These are phyloP conservation scores for Candida pseudoviswanathii DNA, from an alignment of 1,139 yeast genomes.

Conservation along the genomic window DNA sequence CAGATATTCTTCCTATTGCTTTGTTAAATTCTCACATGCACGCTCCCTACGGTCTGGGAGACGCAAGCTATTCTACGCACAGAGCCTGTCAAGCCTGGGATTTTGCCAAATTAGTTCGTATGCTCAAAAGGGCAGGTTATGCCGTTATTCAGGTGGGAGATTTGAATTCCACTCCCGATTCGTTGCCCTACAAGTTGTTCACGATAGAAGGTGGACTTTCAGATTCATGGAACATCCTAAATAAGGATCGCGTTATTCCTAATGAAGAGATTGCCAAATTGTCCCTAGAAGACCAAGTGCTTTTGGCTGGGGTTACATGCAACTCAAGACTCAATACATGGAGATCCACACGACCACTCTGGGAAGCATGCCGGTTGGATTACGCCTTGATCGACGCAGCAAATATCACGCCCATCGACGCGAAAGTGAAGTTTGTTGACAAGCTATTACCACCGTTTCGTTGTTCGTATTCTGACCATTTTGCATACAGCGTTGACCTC, in stretches of 20 bases:
- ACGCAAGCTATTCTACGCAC: slow-evolving; percentile 87
- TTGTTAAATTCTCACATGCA: slow-evolving; percentile 93
- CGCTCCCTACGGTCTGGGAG: slow-evolving; percentile 92
- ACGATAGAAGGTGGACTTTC: slow-evolving; percentile 67
- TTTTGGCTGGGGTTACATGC: slow-evolving; percentile 82
- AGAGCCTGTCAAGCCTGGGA: slow-evolving; percentile 98
- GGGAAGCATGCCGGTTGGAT: slow-evolving; percentile 89
- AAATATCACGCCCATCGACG: slow-evolving; percentile 54
- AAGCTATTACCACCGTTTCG: slow-evolving; percentile 57
- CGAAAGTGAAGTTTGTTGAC: slow-evolving; percentile 75
- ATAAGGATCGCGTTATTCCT: slow-evolving; percentile 35
- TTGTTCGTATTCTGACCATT: slow-evolving; percentile 85
- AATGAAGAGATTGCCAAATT: slow-evolving; percentile 47
- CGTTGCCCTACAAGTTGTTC: slow-evolving; percentile 76
- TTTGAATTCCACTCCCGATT: slow-evolving; percentile 83
- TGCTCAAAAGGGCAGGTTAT: slow-evolving; percentile 73
- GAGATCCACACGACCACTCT: slow-evolving; percentile 61
- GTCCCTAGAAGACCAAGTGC: slow-evolving; percentile 68
- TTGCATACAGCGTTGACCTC: slow-evolving; percentile 74
- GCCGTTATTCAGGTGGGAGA: slow-evolving; percentile 92
- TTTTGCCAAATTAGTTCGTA: slow-evolving; percentile 64
- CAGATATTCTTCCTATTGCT: slow-evolving; percentile 62
- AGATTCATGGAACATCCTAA: slow-evolving; percentile 82
- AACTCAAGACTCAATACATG: slow-evolving; percentile 87
- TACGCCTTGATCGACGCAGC: slow-evolving; percentile 76